Evolutionary conservation across 2,329 filamentous ascomycete species (phyloP).

Genomic region (Aspergillus floridensis): DNA sequence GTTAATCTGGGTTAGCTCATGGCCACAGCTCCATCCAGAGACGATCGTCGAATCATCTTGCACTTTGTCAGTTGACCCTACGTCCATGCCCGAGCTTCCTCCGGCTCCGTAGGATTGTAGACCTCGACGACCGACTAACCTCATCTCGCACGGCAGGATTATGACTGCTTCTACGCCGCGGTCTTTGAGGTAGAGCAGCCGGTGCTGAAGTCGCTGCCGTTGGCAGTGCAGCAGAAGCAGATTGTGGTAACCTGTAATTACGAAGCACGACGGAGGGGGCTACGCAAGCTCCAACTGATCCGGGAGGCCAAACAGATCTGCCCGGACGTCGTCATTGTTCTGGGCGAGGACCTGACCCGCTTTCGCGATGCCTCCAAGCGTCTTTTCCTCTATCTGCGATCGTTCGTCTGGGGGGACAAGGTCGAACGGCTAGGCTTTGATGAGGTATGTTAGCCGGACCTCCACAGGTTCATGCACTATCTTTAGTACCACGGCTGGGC

Average conservation of each 20-base stretch:
- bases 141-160: constrained; percentile 36
- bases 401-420: constrained; percentile 72
- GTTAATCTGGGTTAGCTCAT: constrained; percentile 7
- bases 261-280: constrained; percentile 67
- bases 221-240: constrained; percentile 89
- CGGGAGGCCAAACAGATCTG: constrained; percentile 75
- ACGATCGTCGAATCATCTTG: constrained; percentile 68
- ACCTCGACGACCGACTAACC: constrained; percentile 2
- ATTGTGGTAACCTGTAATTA: constrained; percentile 95
- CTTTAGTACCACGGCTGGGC: not conserved
- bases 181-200: constrained; percentile 82
- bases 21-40: constrained; percentile 37
- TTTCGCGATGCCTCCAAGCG: constrained; percentile 85
- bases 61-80: constrained; percentile 65
- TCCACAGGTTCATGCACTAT: not conserved
- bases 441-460: constrained; percentile 60
- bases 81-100: not conserved
- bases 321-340: constrained; percentile 78
- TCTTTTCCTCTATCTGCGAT: constrained; percentile 69
- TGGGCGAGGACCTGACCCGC: constrained; percentile 80
- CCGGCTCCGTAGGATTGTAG: not conserved
- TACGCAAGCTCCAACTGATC: constrained; percentile 79
- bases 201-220: constrained; percentile 65
- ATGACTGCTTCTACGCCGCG: constrained; percentile 85
- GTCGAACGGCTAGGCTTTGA: constrained; percentile 86